Conservation (phyloP, 2,329 filamentous ascomycete genomes). For the Lachnum nothofagi region DNA sequence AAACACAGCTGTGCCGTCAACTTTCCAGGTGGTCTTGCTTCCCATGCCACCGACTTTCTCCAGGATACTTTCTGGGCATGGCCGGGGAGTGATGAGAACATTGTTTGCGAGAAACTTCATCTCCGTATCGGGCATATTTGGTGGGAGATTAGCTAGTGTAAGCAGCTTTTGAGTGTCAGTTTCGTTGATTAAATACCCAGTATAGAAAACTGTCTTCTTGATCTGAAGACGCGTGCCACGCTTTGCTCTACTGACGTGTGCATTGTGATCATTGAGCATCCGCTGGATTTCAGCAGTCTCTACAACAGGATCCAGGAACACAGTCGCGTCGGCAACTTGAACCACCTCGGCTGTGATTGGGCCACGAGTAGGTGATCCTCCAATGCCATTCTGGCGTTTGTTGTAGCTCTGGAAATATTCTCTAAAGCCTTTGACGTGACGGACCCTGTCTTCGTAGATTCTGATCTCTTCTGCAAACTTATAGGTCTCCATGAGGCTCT, state of each 20-base stretch:
- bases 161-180: conserved; percentile 68
- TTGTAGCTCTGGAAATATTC: conserved; percentile 81
- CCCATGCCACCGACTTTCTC: conserved; percentile 84
- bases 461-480: conserved; percentile 74
- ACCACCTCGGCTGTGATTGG: conserved; percentile 75
- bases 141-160: conserved; percentile 61
- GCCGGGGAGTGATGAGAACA: conserved; percentile 80
- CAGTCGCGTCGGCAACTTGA: conserved; percentile 73
- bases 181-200: conserved; percentile 76
- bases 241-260: conserved; percentile 42
- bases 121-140: conserved; percentile 60
- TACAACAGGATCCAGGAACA: conserved; percentile 67
- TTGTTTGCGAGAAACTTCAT: conserved; percentile 81
- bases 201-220: conserved; percentile 85
- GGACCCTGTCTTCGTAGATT: conserved; percentile 62
- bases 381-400: conserved; percentile 43
- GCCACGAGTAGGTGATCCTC: conserved; percentile 51
- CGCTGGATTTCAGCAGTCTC: conserved; percentile 83
- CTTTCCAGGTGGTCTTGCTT: conserved; percentile 75
- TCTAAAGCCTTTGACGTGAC: conserved; percentile 74
- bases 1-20: conserved; percentile 67
- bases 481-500: conserved; percentile 81
- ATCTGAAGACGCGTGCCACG: conserved; percentile 56
- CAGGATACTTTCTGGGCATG: conserved; percentile 66
- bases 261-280: conserved; percentile 85